Base-by-base conservation (phyloP, 1,284 basidiomycete genomes). In the Leccinum subrobustum region DNA sequence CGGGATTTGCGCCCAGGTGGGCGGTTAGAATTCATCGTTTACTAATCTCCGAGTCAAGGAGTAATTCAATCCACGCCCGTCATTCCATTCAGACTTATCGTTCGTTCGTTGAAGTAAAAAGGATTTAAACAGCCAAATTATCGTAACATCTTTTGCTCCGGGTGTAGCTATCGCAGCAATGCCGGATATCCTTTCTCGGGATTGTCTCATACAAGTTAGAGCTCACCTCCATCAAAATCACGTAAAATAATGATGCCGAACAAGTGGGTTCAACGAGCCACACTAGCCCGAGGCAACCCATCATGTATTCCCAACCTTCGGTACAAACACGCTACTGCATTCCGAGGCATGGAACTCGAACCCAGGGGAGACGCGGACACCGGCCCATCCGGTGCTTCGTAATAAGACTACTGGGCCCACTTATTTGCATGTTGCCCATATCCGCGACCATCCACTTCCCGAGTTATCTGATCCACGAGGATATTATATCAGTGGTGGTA, bases 401-500 rank as follows among this genome's bases (percentile, higher is more conserved):
- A 66, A 63, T 69, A 67, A 29, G 57, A 63, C 47, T 50, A 61
- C 57, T 63, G 64, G 64, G 53, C 59, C 64, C 57, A 58, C 39
- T 53, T 64, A 42, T 42, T 42, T 42, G 60, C 67, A 20, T 44
- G 56, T 67, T 58, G 55, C 65, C 69, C 64, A 76, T 67, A 61
- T 71, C 73, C 64, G 64, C 60, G 60, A 31, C 53, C 59, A 55
- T 69, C 63, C 54, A 54, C 60, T 61, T 68, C 18, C 56, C 29
- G 60, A 57, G 12, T 67, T 67, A 69, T 68, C 69, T 71, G 68
- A 67, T 77, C 74, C 62, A 75, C 62, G 62, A 73, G 67, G 56
- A 44, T 16, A 18, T 42, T 6, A 61, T 65, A 58, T 73, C 65
- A 52, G 58, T 61, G 55, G 56, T 60, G 44, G 18, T 44, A 6